Base-by-base conservation (phyloP, 1,284 basidiomycete species). In the Phaffia rhodozyma region DNA sequence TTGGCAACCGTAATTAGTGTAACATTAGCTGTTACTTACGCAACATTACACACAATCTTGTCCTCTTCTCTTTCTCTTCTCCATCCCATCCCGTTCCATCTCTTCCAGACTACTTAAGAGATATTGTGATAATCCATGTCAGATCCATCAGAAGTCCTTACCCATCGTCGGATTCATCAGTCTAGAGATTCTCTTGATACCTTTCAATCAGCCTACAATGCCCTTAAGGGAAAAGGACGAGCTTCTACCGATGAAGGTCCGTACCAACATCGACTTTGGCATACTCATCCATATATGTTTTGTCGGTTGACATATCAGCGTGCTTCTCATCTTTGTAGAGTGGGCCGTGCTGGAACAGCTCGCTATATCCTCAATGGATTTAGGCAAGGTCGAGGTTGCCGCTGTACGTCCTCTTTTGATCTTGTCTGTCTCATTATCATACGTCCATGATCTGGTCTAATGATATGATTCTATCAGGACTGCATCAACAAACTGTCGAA, bases 321-420 rank as follows among this genome's bases (percentile, higher is more conserved):
- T 34, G 23, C 32, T 16, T 30, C 27, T 55, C 52, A 6, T 54
- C n/a, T n/a, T 49, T 1, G 29, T 69, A 91, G 89, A 81, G 68
- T 96, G 91, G 90, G 81, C 85, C 1, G 84, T 91, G 67, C 77
- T 93, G 20, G 94, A 97, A 73, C 92, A 97, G 72, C 79, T 97
- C 1, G 84, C 85, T 4, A 79, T 93, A 49, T 90, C 94, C 1
- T 84, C 94, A 0, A 78, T 96, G 60, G 93, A 97, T 71, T 75
- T 89, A 20, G 89, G 88, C 21, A 79, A 85, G 62, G 71, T 86
- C 50, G 83, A 88, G 60, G 76, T 91, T n/a, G 90, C 93, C 27
- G 84, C 89, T 72, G 91, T 94, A 73, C 70, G 87, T 80, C 20
- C 52, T 53, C 21, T 29, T 43, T 43, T 55, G 59, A 38, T 59